These are phyloP conservation scores for Pezicula rhizophila DNA, from an alignment of 2,329 filamentous ascomycete species.

Conservation along the genomic window DNA sequence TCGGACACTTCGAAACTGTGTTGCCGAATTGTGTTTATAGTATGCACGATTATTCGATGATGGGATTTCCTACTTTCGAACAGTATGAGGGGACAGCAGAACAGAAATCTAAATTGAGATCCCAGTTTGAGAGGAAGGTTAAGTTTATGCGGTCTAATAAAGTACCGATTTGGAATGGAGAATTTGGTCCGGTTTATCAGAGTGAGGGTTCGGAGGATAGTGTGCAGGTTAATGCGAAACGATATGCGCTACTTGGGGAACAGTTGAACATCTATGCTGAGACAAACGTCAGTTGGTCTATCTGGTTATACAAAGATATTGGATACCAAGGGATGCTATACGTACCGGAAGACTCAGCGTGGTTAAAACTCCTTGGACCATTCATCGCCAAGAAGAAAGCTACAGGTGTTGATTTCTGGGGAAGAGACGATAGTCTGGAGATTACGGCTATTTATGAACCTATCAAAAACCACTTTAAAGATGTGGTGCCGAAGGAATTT, in stretches of 20 bases:
- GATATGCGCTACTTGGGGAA: constrained; percentile 39
- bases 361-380: constrained; percentile 43
- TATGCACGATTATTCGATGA: constrained; percentile 46
- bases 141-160: constrained; percentile 36
- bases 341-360: constrained; percentile 37
- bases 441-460: constrained; percentile 29
- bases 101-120: constrained; percentile 36
- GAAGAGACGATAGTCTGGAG: constrained; percentile 37
- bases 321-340: constrained; percentile 51
- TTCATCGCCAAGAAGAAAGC: constrained; percentile 51
- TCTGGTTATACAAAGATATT: constrained; percentile 55
- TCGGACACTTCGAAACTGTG: constrained; percentile 33
- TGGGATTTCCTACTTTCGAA: constrained; percentile 41
- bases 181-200: constrained; percentile 43
- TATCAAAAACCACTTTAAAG: constrained; percentile 35
- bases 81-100: constrained; percentile 35
- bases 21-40: constrained; percentile 45
- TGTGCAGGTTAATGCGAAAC: constrained; percentile 34
- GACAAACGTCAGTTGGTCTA: constrained; percentile 48
- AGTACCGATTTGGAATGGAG: constrained; percentile 43
- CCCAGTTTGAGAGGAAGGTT: constrained; percentile 36
- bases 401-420: constrained; percentile 51
- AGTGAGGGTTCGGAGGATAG: constrained; percentile 17
- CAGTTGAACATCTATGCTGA: constrained; percentile 47
- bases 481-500: constrained; percentile 36